Evolutionary conservation across 2,329 filamentous ascomycete genomes (phyloP).

Genomic region (Scorias spongiosa): DNA sequence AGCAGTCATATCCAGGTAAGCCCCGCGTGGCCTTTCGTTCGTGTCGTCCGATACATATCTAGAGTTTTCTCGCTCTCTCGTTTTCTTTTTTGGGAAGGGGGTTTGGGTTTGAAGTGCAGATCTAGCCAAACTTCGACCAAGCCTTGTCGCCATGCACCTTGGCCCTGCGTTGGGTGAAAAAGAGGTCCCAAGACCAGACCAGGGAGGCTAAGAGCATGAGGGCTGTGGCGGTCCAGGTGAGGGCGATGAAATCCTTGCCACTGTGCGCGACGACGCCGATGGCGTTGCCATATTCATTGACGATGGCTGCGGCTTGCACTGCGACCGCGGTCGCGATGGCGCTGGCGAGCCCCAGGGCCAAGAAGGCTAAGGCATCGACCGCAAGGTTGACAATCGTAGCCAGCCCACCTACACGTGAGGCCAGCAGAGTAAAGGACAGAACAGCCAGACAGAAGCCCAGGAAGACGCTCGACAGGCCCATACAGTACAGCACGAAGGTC

Average conservation of each 20-base stretch:
- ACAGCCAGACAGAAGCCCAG: constrained; percentile 33
- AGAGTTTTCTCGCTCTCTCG: too few species aligned
- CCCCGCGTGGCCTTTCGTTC: too few species aligned
- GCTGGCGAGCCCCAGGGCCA: constrained; percentile 53
- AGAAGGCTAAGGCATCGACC: constrained; percentile 32
- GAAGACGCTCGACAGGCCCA: constrained; percentile 39
- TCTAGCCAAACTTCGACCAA: not conserved
- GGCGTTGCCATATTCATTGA: constrained; percentile 38
- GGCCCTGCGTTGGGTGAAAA: not conserved
- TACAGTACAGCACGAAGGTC: constrained; percentile 44
- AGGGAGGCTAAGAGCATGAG: constrained; percentile 9
- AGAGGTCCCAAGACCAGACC: not conserved
- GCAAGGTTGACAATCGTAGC: constrained; percentile 16
- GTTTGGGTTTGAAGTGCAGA: too few species aligned
- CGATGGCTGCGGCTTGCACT: constrained; percentile 35
- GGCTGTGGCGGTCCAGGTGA: constrained; percentile 44
- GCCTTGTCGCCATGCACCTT: not conserved
- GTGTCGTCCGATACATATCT: too few species aligned
- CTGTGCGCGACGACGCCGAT: constrained; percentile 35
- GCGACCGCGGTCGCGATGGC: constrained; percentile 55
- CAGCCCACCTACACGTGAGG: constrained; percentile 34
- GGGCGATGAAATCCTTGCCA: constrained; percentile 39
- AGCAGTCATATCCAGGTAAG: too few species aligned
- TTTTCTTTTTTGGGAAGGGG: too few species aligned
- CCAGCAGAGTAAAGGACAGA: constrained; percentile 26